These are phyloP conservation scores for Cubamyces lactineus DNA, from an alignment of 768 basidiomycete species.

Conservation along the genomic window DNA sequence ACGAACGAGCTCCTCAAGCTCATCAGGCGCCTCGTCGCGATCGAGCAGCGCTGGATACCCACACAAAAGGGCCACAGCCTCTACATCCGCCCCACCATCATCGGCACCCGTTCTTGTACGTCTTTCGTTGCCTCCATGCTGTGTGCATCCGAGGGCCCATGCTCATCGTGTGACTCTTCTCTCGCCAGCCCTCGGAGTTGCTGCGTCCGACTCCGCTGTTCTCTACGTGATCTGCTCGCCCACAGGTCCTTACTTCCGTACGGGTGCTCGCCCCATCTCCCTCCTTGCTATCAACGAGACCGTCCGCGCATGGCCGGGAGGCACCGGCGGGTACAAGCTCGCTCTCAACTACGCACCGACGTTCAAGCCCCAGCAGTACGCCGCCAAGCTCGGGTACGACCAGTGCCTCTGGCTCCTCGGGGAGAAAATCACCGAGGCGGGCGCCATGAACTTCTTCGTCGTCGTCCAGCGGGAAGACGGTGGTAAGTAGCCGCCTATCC, in stretches of 20 bases:
- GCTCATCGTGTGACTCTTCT: background rate
- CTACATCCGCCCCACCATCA: constrained; percentile 85
- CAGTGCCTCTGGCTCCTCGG: constrained; percentile 62
- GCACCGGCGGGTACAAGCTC: constrained; percentile 60
- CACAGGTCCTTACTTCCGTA: constrained; percentile 54
- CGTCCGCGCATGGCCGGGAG: constrained; percentile 58
- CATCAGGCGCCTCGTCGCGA: constrained; percentile 64
- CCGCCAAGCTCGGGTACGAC: constrained; percentile 52
- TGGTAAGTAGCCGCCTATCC: constrained; percentile 26
- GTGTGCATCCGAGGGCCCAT: background rate
- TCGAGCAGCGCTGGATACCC: constrained; percentile 90
- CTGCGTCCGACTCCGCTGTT: constrained; percentile 76
- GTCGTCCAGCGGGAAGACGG: constrained; percentile 50
- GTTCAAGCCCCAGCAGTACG: constrained; percentile 50
- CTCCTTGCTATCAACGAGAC: constrained; percentile 51
- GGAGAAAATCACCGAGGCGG: constrained; percentile 43
- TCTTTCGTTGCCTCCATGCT: background rate
- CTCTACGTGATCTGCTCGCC: constrained; percentile 85
- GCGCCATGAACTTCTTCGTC: constrained; percentile 62
- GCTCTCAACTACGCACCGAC: constrained; percentile 46
- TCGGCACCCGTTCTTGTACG: constrained; percentile 47
- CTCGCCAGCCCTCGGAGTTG: constrained; percentile 57
- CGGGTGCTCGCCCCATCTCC: constrained; percentile 52
- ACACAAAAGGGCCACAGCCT: constrained; percentile 71
- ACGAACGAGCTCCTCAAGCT: constrained; percentile 50